Base-by-base conservation (phyloP, 2,329 filamentous ascomycete genomes). In the Tetracladium maxilliforme region DNA sequence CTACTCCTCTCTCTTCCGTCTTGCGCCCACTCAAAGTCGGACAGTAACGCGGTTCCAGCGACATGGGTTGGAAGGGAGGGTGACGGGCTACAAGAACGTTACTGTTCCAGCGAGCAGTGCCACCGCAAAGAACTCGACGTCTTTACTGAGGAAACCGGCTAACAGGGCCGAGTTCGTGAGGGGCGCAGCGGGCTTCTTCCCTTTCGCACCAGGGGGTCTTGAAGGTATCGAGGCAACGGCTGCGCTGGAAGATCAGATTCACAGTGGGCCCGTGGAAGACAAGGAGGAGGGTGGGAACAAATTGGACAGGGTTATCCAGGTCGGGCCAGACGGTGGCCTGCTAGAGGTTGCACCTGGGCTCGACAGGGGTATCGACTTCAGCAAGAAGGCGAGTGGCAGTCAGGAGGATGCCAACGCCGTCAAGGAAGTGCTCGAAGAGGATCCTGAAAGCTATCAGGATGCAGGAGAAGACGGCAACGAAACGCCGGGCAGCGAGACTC, bases 111-210 rank as follows among this genome's bases (percentile, higher is more conserved):
- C 82, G 17, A 80, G 74, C 41, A 92, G 79, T 40, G 82, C 80
- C 10, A 94, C 81, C 10, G 87, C 84, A 23, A 98, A 94, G 54
- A 93, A 92, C 44, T 94, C 84, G 4, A 95, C 86, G 0, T 93
- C 84, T 5, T 61, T 94, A 20, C 58, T 80, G 10, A 70, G 90
- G 22, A 92, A 92, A 44, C 87, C 87, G 4, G 87, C 82, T 10
- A 75, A 72, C 29, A 70, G 81, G 33, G 82, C 81, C 16, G 86
- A 95, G 24, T 93, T 95, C 49, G 86, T 95, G 9, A 69, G 87
- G 32, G 90, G 90, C 10, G 86, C 80, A 18, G 83, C 86, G 6
- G 87, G 87, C 0, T 94, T 92, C 54, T 92, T 93, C 31, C 87
- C 87, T 0, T 94, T 95, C 51, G 77, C 84, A 0, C 87, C 87